phyloP scores from a whole-genome alignment of 2,329 filamentous ascomycete species.

The Emericellopsis cladophorae region DNA sequence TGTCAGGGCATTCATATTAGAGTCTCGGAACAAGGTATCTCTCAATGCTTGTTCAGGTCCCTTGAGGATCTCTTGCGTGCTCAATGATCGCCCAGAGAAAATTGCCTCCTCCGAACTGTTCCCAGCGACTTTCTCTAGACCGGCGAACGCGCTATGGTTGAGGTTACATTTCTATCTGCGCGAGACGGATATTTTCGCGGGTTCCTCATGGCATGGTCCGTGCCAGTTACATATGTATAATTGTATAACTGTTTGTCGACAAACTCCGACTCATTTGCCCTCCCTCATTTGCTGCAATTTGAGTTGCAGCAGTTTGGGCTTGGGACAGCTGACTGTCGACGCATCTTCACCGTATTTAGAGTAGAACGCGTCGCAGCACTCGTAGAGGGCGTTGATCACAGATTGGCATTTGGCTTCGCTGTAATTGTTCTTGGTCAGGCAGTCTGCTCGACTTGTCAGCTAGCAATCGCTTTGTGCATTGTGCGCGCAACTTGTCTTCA shows the following conservation, averaged over 20 bases:
- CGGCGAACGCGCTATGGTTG: conserved; percentile 27
- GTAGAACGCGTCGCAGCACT: conserved; percentile 89
- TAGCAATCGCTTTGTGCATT: not conserved
- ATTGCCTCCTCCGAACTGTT: conserved; percentile 59
- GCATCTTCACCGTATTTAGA: conserved; percentile 63
- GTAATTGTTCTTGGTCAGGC: conserved; percentile 72
- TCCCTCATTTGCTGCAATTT: conserved; percentile 69
- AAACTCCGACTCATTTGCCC: conserved; percentile 7
- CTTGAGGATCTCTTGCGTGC: conserved; percentile 77
- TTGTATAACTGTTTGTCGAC: no score
- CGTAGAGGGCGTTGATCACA: conserved; percentile 75
- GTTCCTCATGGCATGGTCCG: no score
- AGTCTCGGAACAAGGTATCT: conserved; percentile 86
- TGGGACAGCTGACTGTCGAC: conserved; percentile 73
- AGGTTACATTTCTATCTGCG: conserved; percentile 24
- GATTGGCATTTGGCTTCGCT: conserved; percentile 72
- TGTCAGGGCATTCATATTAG: conserved; percentile 93
- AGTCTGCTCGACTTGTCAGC: conserved; percentile 43
- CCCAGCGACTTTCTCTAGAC: conserved; percentile 38
- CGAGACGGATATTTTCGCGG: no score
- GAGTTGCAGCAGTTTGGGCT: conserved; percentile 62
- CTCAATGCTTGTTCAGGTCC: conserved; percentile 90
- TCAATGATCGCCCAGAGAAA: conserved; percentile 92
- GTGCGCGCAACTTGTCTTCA: not conserved
- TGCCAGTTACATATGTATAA: no score